phyloP scores from a whole-genome alignment of 371 early-diverging fungal genomes.

The Lichtheimia hyalospora region DNA sequence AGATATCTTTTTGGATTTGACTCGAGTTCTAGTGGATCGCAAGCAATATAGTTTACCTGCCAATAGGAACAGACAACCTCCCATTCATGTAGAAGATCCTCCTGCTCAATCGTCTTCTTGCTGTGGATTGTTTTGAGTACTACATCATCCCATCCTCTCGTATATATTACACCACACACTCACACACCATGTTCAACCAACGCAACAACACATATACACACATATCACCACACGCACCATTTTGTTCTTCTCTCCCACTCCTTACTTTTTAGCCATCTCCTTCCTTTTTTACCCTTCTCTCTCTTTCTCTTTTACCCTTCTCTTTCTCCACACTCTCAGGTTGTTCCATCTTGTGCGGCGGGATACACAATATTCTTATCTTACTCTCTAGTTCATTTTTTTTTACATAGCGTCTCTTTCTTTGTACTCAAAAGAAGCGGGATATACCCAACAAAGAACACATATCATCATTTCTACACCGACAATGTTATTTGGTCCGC shows the following conservation, averaged over 20 bases:
- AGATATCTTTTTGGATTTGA: slow-evolving; percentile 63
- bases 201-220: slow-evolving; percentile 1
- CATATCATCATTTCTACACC: no score
- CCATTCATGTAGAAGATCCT: slow-evolving; percentile 40
- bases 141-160: not conserved
- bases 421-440: no score
- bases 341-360: no score
- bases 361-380: no score
- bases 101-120: slow-evolving; percentile 33
- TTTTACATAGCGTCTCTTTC: no score
- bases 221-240: not conserved
- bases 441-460: no score
- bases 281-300: not conserved
- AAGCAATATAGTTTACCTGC: slow-evolving; percentile 42
- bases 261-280: not conserved
- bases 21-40: slow-evolving; percentile 58
- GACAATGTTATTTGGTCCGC: no score
- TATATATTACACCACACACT: slow-evolving; percentile 1
- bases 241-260: not conserved
- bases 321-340: no score
- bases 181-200: not conserved
- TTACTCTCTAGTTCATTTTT: no score
- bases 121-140: slow-evolving; percentile 32
- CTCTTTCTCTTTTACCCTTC: no score
- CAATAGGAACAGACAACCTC: slow-evolving; percentile 28